These are phyloP conservation scores for Seiridium unicorne DNA, from an alignment of 2,329 filamentous ascomycete species.

Conservation along the genomic window DNA sequence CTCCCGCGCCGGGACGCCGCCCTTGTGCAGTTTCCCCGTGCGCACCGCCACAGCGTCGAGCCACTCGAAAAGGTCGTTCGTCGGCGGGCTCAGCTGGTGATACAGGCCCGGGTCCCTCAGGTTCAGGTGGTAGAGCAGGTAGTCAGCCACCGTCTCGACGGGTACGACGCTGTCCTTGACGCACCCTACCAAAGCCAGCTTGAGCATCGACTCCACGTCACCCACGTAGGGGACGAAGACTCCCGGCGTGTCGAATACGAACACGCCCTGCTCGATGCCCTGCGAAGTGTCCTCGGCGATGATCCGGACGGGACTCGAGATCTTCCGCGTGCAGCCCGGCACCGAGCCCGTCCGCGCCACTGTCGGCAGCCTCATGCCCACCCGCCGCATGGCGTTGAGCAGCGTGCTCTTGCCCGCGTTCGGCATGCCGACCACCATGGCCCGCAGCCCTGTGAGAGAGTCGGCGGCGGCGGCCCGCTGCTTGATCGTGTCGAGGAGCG, in stretches of 20 bases:
- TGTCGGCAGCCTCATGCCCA: slow-evolving; percentile 61
- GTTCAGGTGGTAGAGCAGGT: slow-evolving; percentile 85
- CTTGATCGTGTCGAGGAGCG: slow-evolving; percentile 48
- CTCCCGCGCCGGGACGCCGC: slow-evolving; percentile 68
- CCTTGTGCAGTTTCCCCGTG: slow-evolving; percentile 73
- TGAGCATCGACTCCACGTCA: slow-evolving; percentile 85
- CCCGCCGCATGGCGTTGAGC: slow-evolving; percentile 78
- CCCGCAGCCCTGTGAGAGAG: slow-evolving; percentile 75
- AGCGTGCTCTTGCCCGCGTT: slow-evolving; percentile 95
- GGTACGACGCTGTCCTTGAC: slow-evolving; percentile 87
- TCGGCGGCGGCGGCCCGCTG: slow-evolving; percentile 46
- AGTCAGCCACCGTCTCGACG: slow-evolving; percentile 79
- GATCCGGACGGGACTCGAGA: slow-evolving; percentile 81
- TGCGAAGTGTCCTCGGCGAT: slow-evolving; percentile 27
- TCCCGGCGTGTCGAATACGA: slow-evolving; percentile 87
- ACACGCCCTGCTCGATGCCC: slow-evolving; percentile 62
- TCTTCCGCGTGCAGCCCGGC: slow-evolving; percentile 85
- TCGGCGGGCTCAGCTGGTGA: slow-evolving; percentile 62
- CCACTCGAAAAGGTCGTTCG: slow-evolving; percentile 78
- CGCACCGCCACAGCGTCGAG: slow-evolving; percentile 69
- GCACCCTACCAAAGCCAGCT: slow-evolving; percentile 85
- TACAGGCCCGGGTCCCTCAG: slow-evolving; percentile 62
- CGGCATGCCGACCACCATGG: slow-evolving; percentile 93
- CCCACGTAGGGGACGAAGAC: slow-evolving; percentile 93
- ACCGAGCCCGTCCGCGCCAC: slow-evolving; percentile 81